Conservation (phyloP, 163 green algal species). For the Coccomyxa subellipsoidea region DNA sequence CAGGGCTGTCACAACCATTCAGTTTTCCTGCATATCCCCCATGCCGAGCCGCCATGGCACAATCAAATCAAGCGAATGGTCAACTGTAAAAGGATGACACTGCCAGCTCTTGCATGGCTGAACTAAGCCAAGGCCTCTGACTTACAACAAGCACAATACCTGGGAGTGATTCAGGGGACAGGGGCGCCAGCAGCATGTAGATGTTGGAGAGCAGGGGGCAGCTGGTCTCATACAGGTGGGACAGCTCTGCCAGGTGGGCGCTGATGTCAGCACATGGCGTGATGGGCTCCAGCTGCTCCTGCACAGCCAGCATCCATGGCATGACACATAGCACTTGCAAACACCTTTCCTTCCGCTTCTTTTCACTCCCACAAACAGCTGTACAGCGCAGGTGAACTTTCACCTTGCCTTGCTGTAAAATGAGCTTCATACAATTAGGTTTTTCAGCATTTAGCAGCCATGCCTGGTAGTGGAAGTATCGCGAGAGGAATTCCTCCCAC, state of each 20-base stretch:
- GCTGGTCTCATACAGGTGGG: constrained; percentile 16
- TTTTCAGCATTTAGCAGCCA: background rate
- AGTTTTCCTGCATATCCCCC: too few relatives aligned
- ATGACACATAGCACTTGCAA: background rate
- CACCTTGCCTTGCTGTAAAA: too few relatives aligned
- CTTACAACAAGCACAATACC: too few relatives aligned
- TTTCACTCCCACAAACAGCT: background rate
- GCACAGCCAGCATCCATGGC: background rate
- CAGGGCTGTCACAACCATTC: too few relatives aligned
- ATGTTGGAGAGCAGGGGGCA: constrained; percentile 15
- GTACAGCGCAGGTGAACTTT: too few relatives aligned
- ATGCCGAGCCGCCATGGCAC: too few relatives aligned
- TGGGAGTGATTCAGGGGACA: constrained; percentile 18
- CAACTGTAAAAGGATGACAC: too few relatives aligned
- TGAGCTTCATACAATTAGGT: too few relatives aligned
- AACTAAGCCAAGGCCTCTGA: too few relatives aligned
- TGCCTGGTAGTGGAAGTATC: constrained; percentile 24
- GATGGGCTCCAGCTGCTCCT: constrained; percentile 16
- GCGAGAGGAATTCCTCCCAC: constrained; percentile 24
- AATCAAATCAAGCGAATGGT: too few relatives aligned
- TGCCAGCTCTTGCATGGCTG: too few relatives aligned
- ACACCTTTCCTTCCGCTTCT: background rate
- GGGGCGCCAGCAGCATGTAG: constrained; percentile 11
- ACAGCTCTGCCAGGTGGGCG: constrained; percentile 21
- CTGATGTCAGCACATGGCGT: constrained; percentile 13